Conservation (phyloP, 2,329 filamentous ascomycete species). For the Cladophialophora chaetospira region DNA sequence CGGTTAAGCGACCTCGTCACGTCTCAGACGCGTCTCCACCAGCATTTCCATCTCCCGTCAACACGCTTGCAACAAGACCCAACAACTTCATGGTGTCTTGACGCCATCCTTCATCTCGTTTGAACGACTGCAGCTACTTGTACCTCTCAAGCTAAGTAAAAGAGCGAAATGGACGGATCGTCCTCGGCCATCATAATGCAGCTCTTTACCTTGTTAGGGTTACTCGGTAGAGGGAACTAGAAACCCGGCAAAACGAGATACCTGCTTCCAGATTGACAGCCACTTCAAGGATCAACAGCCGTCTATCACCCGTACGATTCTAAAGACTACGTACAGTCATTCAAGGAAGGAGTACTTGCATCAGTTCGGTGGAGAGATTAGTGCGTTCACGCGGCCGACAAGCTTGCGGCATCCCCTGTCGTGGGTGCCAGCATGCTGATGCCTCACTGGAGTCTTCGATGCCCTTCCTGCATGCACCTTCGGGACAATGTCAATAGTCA, state of each 20-base stretch:
- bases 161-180: no score
- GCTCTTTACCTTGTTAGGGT: not conserved
- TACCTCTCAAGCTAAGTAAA: no score
- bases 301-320: not conserved
- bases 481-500: constrained; percentile 5
- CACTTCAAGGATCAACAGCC: not conserved
- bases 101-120: not conserved
- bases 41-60: constrained; percentile 1
- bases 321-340: not conserved
- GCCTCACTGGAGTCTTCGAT: not conserved
- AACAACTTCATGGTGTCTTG: not conserved
- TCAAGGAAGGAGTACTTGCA: not conserved
- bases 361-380: not conserved
- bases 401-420: constrained; percentile 13
- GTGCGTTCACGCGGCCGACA: not conserved
- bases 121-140: no score
- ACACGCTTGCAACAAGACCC: not conserved
- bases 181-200: not conserved
- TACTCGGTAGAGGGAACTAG: constrained; percentile 3
- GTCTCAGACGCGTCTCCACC: constrained; percentile 6
- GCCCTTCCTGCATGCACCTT: constrained; percentile 9
- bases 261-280: not conserved
- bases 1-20: constrained; percentile 6
- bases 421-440: constrained; percentile 1
- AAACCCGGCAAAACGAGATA: not conserved